A percentile compares a stretch with the other conserved stretches of the same genome.
Conservation (phyloP, 1,139 yeast genomes). For the Debaryomyces fabryi region DNA sequence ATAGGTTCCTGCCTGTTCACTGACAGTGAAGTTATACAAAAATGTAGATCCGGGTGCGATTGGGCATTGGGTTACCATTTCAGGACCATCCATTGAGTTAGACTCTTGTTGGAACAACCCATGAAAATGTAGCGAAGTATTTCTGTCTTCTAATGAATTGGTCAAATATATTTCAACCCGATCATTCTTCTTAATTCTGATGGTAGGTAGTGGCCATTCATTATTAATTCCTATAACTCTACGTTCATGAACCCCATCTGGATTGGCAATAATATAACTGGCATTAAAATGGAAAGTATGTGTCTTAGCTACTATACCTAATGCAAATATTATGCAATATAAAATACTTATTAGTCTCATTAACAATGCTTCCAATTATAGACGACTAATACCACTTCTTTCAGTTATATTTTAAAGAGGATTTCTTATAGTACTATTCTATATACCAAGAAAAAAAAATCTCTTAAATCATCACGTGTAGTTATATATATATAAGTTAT, state of each 20-base stretch:
- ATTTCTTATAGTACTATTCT: too few relatives aligned
- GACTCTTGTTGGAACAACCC: conserved; percentile 83
- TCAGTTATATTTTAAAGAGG: neutral
- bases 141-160: conserved; percentile 66
- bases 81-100: conserved; percentile 85
- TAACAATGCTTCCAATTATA: neutral
- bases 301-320: conserved; percentile 47
- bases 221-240: conserved; percentile 79
- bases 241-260: conserved; percentile 72
- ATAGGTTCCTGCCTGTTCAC: conserved; percentile 80
- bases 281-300: conserved; percentile 74
- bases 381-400: neutral
- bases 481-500: neutral
- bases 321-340: conserved; percentile 4
- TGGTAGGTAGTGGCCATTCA: conserved; percentile 82
- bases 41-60: conserved; percentile 72
- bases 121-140: conserved; percentile 87
- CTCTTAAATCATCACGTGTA: conserved; percentile 1
- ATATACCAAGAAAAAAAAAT: neutral
- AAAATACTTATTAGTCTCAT: conserved; percentile 1
- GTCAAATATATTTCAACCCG: conserved; percentile 66
- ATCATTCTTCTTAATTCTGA: conserved; percentile 76
- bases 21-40: conserved; percentile 78
- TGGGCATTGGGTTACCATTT: conserved; percentile 85
- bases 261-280: conserved; percentile 69